Conservation (phyloP, 2,329 filamentous ascomycete species). For the Lachnellula hyalina region DNA sequence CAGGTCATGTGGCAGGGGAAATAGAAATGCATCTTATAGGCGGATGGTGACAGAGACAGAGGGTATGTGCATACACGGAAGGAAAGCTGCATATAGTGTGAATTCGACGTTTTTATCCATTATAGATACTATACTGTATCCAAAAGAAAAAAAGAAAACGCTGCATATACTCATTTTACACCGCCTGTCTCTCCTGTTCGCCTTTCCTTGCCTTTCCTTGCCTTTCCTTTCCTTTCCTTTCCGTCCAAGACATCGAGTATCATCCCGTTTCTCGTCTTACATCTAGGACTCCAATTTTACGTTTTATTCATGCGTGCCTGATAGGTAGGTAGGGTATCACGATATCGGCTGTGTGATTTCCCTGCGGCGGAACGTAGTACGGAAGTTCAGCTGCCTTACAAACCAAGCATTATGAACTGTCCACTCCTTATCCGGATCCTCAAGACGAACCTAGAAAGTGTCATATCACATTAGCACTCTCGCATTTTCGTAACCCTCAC, state of each 20-base stretch:
- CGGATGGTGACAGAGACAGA: neutral
- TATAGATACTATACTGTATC: neutral
- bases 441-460: slow-evolving; percentile 45
- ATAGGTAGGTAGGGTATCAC: no score
- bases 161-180: neutral
- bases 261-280: no score
- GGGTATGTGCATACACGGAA: neutral
- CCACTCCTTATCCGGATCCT: slow-evolving; percentile 52
- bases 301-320: no score
- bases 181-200: no score
- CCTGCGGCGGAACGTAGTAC: slow-evolving; percentile 23
- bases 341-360: neutral
- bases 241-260: no score
- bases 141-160: neutral
- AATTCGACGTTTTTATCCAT: neutral
- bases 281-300: no score
- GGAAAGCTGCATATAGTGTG: neutral
- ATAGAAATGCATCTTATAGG: neutral
- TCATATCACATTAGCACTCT: slow-evolving; percentile 4
- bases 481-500: no score
- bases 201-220: no score
- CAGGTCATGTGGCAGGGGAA: neutral
- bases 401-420: slow-evolving; percentile 58
- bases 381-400: slow-evolving; percentile 54
- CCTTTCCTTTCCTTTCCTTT: no score